Percentiles rank a stretch among this genome's conserved stretches.
These are phyloP conservation scores for Cubamyces sp. DNA, from an alignment of 768 basidiomycete genomes.

Conservation along the genomic window DNA sequence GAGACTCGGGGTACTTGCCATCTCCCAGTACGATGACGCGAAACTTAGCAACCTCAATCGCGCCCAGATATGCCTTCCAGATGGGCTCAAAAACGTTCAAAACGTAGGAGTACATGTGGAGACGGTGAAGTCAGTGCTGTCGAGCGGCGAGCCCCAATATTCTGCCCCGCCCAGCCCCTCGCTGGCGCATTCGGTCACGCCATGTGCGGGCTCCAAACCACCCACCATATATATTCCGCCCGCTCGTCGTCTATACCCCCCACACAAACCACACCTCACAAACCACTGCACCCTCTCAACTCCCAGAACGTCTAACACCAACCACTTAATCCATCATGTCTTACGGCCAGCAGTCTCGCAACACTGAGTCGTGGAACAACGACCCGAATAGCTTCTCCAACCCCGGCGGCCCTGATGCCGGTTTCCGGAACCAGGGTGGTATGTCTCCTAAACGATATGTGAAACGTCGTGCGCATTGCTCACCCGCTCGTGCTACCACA, in stretches of 20 bases:
- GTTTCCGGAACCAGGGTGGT: conserved; percentile 8
- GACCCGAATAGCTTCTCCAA: conserved; percentile 25
- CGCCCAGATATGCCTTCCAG: too few relatives aligned
- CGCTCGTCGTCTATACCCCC: background rate
- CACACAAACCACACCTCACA: background rate
- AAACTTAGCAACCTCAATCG: too few relatives aligned
- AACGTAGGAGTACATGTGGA: background rate
- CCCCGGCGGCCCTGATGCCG: conserved; percentile 13
- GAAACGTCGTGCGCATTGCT: too few relatives aligned
- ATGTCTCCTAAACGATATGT: background rate
- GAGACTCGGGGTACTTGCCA: too few relatives aligned
- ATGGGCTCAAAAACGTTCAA: background rate
- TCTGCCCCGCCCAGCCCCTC: background rate
- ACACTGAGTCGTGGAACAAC: conserved; percentile 27
- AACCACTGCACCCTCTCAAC: background rate
- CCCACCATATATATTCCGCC: background rate
- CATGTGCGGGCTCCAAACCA: conserved; percentile 11
- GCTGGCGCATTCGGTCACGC: conserved; percentile 4
- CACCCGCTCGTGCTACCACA: background rate
- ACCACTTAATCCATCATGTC: conserved; percentile 14
- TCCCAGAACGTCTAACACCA: background rate
- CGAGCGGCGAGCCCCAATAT: background rate
- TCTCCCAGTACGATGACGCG: too few relatives aligned
- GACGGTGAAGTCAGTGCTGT: conserved; percentile 5
- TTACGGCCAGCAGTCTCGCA: conserved; percentile 16